Evolutionary conservation across 75 land plant genomes (phyloP), one percentile per base, ranked within the genome.

Genomic region (Azolla pinnata): DNA sequence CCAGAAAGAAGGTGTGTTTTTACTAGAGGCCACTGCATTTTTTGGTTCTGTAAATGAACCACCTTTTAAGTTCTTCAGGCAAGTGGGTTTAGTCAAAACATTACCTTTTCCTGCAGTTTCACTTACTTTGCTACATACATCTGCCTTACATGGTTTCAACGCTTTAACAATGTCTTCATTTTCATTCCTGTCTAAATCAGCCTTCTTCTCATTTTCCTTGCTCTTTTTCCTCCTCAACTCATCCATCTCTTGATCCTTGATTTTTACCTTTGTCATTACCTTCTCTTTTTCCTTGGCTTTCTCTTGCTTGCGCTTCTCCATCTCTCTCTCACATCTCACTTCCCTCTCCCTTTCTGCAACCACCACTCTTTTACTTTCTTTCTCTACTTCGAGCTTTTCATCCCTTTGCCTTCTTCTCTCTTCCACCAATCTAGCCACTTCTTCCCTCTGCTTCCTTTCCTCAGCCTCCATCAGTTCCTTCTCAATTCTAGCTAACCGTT

Each of bases 341-440:
- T 68, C 76, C 14, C 48, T 23, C n/a, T 69, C 67, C 21, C 52
- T 44, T 47, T 64, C 74, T 2, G 45, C 46, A 1, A 44, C 67
- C 19, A 44, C 49, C 14, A 63, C 67, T 27, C 56, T 57, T 62
- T 64, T 62, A 33, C 61, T 64, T 25, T 31, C 67, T 26, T 64
- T 62, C 44, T 69, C 75, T 28, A 64, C 75, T 31, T 70, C 67
- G 29, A 63, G 23, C 31, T 58, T 69, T 50, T 64, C 57, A 52
- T 56, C 74, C 48, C 77, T 64, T 32, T 73, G 57, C n/a, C 61
- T 59, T 20, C 77, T 73, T 50, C 77, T 73, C 38, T 75, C 77
- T 42, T 75, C 77, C 29, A 75, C 77, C 8, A 75, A 49, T 16
- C 75, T 65, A 28, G 73, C 67, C 18, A 75, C 67, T 35, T 75